A percentile compares a stretch with the other conserved stretches of the same genome.
phyloP scores from a whole-genome alignment of 139 green algal genomes.

The Asterochloris sp. region DNA sequence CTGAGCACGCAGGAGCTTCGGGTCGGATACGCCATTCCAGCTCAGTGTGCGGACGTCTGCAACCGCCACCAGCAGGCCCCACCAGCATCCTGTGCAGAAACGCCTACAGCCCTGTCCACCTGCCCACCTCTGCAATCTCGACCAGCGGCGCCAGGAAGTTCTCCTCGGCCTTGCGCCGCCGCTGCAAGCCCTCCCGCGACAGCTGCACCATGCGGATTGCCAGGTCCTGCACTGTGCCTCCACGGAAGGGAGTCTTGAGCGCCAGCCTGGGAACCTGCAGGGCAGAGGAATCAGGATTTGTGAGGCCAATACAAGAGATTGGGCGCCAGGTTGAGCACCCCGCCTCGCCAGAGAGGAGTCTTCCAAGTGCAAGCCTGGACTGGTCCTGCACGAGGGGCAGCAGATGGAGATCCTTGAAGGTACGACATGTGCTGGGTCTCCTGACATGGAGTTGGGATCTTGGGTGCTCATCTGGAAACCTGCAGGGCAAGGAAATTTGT shows the following conservation, averaged over 20 bases:
- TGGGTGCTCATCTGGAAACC: conserved; percentile 45
- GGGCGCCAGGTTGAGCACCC: conserved; percentile 70
- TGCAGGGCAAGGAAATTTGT: neutral
- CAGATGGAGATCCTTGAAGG: too few relatives aligned
- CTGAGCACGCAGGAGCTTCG: neutral
- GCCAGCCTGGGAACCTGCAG: conserved; percentile 34
- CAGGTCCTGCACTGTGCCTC: conserved; percentile 79
- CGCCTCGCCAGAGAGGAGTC: conserved; percentile 88
- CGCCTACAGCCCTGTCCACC: neutral
- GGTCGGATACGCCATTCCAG: neutral
- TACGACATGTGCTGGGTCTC: too few relatives aligned
- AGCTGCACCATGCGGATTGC: conserved; percentile 74
- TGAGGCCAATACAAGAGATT: neutral
- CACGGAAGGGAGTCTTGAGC: conserved; percentile 88
- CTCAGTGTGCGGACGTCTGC: neutral
- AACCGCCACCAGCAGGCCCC: neutral
- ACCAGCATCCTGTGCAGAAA: neutral
- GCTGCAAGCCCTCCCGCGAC: conserved; percentile 70
- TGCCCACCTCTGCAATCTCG: conserved; percentile 48
- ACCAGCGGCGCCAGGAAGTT: conserved; percentile 78
- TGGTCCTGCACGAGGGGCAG: too few relatives aligned
- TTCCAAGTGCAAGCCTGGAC: too few relatives aligned
- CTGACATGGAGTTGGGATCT: neutral
- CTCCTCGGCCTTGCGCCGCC: conserved; percentile 76
- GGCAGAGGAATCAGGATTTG: neutral